Base-by-base conservation (phyloP, 169 alveolate genomes). In the Plasmodium malariae region DNA sequence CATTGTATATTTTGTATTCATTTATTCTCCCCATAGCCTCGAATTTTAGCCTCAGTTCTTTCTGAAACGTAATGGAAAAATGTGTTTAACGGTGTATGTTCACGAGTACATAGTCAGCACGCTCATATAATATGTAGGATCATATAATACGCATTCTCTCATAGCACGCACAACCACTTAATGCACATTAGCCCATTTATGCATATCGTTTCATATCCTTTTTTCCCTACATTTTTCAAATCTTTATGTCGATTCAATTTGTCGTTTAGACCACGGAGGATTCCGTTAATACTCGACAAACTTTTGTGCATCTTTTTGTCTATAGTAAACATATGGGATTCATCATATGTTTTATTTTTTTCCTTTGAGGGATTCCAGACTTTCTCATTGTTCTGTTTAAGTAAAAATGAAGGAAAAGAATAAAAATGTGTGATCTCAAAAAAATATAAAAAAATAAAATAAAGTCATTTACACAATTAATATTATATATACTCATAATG, bases 1-100 rank as follows among this genome's bases (percentile, higher is more conserved):
- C 72, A 30, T n/a, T 76, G 40, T 60, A 76, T 37, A 76, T 45
- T 32, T 76, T 60, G 51, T 76, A 62, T 48, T 76, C 67, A 6
- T 76, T 26, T 30, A 76, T 76, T 65, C 78, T 60, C n/a, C 89
- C 70, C 89, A 76, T 76, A 14, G 89, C 48, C 24, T 76, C 89
- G 36, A 76, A 76, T 54, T 76, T 76, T 21, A 76, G 24, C 36
- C 45, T 76, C 11, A 76, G 70, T 62, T 76, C 89, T 43, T 21
- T 67, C 89, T 76, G 36, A 62, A 28, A 54, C 28, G 26, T 40
- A 34, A 32, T 21, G 26, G 5, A 57, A 57, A n/a, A 45, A 51
- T 30, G 62, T 55, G 67, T 12, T 7, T 0, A 0, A 24, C 28
- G 69, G 9, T 59, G 70, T 60, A 21, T 9, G 70, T 14, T 28